Evolutionary conservation across 1,284 basidiomycete genomes (phyloP), one percentile per base, ranked within the genome.

Genomic region (Neonothopanus nambi): DNA sequence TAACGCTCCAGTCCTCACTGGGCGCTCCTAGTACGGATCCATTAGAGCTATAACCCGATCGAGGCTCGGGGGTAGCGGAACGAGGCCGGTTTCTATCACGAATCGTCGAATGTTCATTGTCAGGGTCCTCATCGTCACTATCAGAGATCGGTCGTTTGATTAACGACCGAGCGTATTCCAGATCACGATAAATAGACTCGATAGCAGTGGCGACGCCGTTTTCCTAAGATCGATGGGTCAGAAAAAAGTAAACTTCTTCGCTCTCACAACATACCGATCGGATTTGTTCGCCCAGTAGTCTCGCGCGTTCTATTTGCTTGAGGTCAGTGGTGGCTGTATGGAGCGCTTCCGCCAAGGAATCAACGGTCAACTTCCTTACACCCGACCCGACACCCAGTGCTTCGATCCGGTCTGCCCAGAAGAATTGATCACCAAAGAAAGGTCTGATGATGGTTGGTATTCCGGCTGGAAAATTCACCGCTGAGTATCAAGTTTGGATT

Each of bases 391-490:
- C 86, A 36, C 95, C 94, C 33, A 99, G 79, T 3, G 91, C 91
- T 69, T 98, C 94, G 18, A 96, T 91, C 23, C 95, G 87, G 71
- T 94, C 92, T 3, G 91, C 93, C 93, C 95, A 98, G 72, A 98
- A 98, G 70, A 89, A 94, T 65, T 99, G 93, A 70, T 97, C 96
- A 6, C 96, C 96, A 64, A 98, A 98, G 80, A 97, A 99, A 0
- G 96, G 96, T 60, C 89, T 91, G 66, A 99, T 94, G 63, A 99
- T 91, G 1, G 95, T 98, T 1, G 96, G 95, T 57, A 95, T 87
- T 6, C 94, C 93, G 54, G 93, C 93, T 93, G n/a, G 43, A 37
- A 3, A 17, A 28, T 26, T 41, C 6, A 50, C 23, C 26, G 9
- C 11, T 23, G 23, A 15, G 1, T n/a, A 15, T 42, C n/a, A 23